Evolutionary conservation across 345 rosid genomes (phyloP).

Genomic region (Adansonia digitata): DNA sequence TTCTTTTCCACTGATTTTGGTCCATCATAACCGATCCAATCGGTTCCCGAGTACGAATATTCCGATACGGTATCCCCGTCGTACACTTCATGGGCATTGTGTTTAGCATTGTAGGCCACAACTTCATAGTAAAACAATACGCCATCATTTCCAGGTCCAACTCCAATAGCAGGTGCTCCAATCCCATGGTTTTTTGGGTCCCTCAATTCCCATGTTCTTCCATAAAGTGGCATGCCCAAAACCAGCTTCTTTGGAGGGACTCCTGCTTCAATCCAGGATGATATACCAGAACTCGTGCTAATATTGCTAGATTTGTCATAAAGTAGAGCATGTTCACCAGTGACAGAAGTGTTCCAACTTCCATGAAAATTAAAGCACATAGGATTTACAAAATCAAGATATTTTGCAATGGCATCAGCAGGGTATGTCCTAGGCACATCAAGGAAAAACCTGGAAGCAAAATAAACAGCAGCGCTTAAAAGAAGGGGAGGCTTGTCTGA

Average conservation of each 20-base stretch:
- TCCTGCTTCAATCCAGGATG: slow-evolving; percentile 36
- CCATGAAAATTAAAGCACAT: slow-evolving; percentile 42
- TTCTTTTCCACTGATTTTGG: slow-evolving; percentile 31
- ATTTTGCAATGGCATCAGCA: slow-evolving; percentile 11
- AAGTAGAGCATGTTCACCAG: slow-evolving; percentile 27
- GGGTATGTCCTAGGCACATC: slow-evolving; percentile 30
- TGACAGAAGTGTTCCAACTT: slow-evolving; percentile 29
- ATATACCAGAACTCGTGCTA: slow-evolving; percentile 33
- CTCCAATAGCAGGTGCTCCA: slow-evolving; percentile 29
- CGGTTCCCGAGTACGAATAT: slow-evolving; percentile 30
- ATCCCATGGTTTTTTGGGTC: slow-evolving; percentile 25
- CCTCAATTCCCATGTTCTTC: slow-evolving; percentile 36
- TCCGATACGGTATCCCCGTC: slow-evolving; percentile 27
- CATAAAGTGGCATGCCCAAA: slow-evolving; percentile 45
- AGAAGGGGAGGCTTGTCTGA: slow-evolving; percentile 26
- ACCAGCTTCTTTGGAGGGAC: slow-evolving; percentile 29
- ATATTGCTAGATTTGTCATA: slow-evolving; percentile 22
- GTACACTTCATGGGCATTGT: neutral
- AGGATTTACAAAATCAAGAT: slow-evolving; percentile 34
- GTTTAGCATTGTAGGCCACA: neutral
- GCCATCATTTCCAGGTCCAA: slow-evolving; percentile 27
- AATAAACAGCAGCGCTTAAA: slow-evolving; percentile 40
- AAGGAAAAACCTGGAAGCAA: slow-evolving; percentile 12
- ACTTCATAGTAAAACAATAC: neutral
- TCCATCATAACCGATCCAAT: slow-evolving; percentile 46